Evolutionary conservation across 73 alveolate species (phyloP).

Genomic region (Paramecium caudatum): DNA sequence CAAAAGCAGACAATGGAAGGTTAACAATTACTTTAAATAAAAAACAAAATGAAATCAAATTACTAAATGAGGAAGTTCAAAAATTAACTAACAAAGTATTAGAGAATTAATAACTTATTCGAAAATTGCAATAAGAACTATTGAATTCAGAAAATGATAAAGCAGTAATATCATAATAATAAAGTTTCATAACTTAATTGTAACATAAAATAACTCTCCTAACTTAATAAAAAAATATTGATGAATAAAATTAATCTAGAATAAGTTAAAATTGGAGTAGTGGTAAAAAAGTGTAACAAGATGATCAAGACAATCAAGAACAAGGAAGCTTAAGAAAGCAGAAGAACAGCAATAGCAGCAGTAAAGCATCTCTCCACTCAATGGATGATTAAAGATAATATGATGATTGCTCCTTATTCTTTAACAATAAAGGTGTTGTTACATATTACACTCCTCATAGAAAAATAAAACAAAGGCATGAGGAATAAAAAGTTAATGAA

Average conservation of each 20-base stretch:
- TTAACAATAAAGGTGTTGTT: background rate
- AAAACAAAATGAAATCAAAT: background rate
- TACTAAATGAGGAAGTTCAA: background rate
- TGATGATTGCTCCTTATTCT: background rate
- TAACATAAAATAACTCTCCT: too few species aligned
- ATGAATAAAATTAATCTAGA: too few species aligned
- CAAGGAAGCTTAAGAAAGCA: too few species aligned
- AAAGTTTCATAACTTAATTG: too few species aligned
- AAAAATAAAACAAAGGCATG: background rate
- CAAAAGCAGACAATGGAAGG: too few species aligned
- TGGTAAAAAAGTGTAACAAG: too few species aligned
- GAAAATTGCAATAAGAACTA: background rate
- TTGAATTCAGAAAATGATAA: background rate
- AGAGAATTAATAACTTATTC: background rate
- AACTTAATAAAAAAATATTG: too few species aligned
- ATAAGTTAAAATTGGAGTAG: too few species aligned
- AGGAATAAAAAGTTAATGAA: too few species aligned
- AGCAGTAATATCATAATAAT: too few species aligned
- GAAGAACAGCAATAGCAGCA: background rate
- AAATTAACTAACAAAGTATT: background rate
- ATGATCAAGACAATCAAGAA: too few species aligned
- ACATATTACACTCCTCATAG: background rate
- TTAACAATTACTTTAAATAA: background rate
- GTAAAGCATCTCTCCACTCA: background rate
- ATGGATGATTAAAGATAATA: background rate